Evolutionary conservation across 2,329 filamentous ascomycete genomes (phyloP).

Genomic region (Plectosphaerella plurivora): DNA sequence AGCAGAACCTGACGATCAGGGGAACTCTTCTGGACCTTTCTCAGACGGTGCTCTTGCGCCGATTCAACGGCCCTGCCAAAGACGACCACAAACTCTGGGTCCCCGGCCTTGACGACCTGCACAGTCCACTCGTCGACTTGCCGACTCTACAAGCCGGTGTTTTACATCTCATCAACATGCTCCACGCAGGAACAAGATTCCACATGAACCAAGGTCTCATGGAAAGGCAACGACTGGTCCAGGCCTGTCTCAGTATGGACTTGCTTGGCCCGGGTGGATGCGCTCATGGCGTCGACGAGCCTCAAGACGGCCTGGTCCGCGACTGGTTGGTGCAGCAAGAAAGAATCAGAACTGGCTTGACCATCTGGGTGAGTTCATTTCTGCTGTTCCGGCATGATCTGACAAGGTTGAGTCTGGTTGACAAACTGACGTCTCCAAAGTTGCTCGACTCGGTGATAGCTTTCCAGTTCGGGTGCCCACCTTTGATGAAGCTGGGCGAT

Average conservation of each 20-base stretch:
- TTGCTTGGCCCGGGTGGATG: neutral
- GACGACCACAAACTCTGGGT: neutral
- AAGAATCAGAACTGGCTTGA: slow-evolving; percentile 6
- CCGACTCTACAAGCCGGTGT: neutral
- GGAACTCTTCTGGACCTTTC: neutral
- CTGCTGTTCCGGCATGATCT: neutral
- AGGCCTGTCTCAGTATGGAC: neutral
- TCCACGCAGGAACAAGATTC: neutral
- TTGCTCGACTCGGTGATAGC: slow-evolving; percentile 7
- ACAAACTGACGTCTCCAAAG: neutral
- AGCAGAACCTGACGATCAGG: neutral
- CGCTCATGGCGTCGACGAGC: neutral
- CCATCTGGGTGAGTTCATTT: slow-evolving; percentile 9
- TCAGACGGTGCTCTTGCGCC: neutral
- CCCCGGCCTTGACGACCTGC: neutral
- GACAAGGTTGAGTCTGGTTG: neutral
- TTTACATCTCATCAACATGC: neutral
- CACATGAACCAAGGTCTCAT: neutral
- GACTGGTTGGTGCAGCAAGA: slow-evolving; percentile 4
- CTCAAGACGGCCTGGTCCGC: neutral
- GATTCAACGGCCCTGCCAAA: neutral
- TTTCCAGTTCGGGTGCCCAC: slow-evolving; percentile 4
- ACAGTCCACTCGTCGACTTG: neutral
- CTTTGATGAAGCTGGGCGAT: slow-evolving; percentile 8
- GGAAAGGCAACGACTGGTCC: neutral